phyloP scores from a whole-genome alignment of 1,284 basidiomycete species.

The Rhodofomes roseus region DNA sequence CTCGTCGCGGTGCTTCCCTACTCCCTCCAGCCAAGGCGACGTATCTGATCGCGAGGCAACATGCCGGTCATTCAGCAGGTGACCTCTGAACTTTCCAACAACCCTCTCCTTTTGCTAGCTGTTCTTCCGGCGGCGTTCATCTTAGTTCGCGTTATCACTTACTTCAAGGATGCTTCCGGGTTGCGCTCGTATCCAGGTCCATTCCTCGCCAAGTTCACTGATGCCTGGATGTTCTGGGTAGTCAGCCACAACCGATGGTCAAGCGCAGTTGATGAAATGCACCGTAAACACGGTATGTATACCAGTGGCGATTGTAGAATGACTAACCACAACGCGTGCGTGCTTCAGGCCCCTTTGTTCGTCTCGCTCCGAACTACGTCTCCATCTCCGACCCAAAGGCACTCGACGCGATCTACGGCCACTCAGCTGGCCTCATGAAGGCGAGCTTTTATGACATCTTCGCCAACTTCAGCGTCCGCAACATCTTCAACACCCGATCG shows the following conservation, averaged over 20 bases:
- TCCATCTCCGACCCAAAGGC: conserved; percentile 80
- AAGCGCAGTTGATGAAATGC: conserved; percentile 66
- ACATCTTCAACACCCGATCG: conserved; percentile 45
- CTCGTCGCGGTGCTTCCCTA: background rate
- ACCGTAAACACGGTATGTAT: conserved; percentile 64
- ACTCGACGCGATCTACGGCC: conserved; percentile 66
- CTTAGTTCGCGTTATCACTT: conserved; percentile 38
- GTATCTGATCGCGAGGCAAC: too few species aligned
- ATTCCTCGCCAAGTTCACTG: conserved; percentile 66
- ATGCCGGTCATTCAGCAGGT: background rate
- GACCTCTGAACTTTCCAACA: background rate
- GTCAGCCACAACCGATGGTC: conserved; percentile 40
- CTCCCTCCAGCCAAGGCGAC: background rate
- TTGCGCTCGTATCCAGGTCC: conserved; percentile 70
- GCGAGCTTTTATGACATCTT: conserved; percentile 65
- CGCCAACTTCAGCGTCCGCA: conserved; percentile 59
- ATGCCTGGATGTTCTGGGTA: conserved; percentile 55
- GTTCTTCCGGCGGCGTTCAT: background rate
- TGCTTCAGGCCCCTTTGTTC: conserved; percentile 61
- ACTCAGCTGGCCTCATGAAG: conserved; percentile 72
- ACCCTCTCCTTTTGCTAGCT: background rate
- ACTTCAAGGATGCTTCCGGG: conserved; percentile 49
- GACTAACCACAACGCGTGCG: background rate
- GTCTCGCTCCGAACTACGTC: conserved; percentile 80
- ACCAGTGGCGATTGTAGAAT: background rate